A percentile compares a stretch with the other conserved stretches of the same genome.
phyloP scores from a whole-genome alignment of 495 filamentous ascomycete species.

The Neurospora sp. region DNA sequence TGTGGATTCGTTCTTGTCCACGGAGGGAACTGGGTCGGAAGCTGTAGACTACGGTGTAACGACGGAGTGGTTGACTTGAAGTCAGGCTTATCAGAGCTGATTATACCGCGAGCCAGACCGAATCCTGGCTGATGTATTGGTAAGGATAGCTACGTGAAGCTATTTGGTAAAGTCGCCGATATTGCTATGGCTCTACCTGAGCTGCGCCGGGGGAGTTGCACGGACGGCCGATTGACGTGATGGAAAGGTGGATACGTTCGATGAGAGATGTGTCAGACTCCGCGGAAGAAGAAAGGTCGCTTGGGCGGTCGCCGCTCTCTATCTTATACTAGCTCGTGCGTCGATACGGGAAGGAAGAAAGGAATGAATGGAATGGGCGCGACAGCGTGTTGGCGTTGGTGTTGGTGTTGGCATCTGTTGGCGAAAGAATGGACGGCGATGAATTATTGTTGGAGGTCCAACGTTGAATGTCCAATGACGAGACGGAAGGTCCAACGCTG shows the following conservation, averaged over 20 bases:
- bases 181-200: neutral
- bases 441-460: neutral
- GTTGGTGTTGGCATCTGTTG: neutral
- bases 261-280: neutral
- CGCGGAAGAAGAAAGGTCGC: neutral
- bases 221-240: neutral
- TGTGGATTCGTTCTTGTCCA: neutral
- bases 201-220: neutral
- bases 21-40: neutral
- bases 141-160: neutral
- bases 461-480: neutral
- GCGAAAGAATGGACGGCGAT: neutral
- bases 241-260: neutral
- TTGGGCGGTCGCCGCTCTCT: neutral
- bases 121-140: neutral
- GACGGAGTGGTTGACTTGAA: neutral
- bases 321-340: neutral
- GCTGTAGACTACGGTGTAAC: neutral
- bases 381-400: neutral
- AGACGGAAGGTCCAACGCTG: neutral
- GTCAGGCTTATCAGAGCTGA: neutral
- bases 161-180: neutral
- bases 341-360: neutral
- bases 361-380: neutral
- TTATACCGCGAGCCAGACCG: neutral